Percentiles rank a stretch among this genome's conserved stretches.
Evolutionary conservation across 768 basidiomycete genomes (phyloP).

Genomic region (Strobilomyces dryophilus): DNA sequence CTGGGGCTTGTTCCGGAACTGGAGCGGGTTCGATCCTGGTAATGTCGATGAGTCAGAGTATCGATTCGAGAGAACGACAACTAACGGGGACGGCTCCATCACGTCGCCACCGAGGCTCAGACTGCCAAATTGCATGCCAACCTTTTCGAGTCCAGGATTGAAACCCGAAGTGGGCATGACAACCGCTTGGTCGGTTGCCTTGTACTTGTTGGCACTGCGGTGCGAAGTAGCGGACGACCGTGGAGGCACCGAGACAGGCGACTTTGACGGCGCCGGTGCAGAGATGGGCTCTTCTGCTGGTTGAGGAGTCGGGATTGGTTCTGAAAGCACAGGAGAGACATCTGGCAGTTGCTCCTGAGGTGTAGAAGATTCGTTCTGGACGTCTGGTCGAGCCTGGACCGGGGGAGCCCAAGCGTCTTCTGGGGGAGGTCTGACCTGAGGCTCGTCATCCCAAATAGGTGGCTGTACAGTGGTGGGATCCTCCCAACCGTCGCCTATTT

Average conservation of each 20-base stretch:
- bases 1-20: conserved; percentile 5
- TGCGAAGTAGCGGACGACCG: conserved; percentile 53
- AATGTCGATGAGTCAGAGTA: conserved; percentile 3
- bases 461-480: conserved; percentile 68
- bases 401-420: conserved; percentile 32
- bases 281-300: conserved; percentile 26
- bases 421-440: conserved; percentile 35
- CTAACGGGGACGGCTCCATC: conserved; percentile 53
- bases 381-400: conserved; percentile 25
- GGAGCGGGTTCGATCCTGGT: conserved; percentile 28
- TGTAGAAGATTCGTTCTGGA: conserved; percentile 17
- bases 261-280: conserved; percentile 34
- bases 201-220: conserved; percentile 59
- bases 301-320: conserved; percentile 13
- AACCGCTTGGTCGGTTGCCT: conserved; percentile 73
- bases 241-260: conserved; percentile 44
- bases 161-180: conserved; percentile 71
- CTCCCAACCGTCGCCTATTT: conserved; percentile 52
- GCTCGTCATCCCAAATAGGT: conserved; percentile 72
- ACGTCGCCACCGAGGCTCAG: conserved; percentile 70
- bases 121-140: conserved; percentile 90
- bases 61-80: not conserved
- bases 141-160: conserved; percentile 59
- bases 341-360: conserved; percentile 33
- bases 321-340: conserved; percentile 16